These are phyloP conservation scores for Neurospora tetraspora DNA, from an alignment of 495 filamentous ascomycete species.

Conservation along the genomic window DNA sequence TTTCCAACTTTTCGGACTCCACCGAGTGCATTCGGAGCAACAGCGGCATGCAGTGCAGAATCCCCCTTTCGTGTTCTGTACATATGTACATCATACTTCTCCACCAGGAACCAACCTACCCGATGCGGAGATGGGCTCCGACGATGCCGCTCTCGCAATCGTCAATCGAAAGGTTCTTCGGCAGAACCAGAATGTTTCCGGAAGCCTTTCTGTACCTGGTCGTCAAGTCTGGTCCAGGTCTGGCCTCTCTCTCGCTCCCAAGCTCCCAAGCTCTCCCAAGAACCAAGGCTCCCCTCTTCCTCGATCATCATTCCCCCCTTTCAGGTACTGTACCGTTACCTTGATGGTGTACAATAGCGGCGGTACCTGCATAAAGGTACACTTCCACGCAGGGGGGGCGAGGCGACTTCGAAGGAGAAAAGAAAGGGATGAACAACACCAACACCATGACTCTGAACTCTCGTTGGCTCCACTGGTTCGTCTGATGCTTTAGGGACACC, in stretches of 20 bases:
- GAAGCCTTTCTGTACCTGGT: background rate
- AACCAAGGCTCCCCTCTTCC: background rate
- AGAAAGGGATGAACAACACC: background rate
- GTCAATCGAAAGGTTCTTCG: background rate
- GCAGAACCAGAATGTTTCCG: background rate
- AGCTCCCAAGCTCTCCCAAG: background rate
- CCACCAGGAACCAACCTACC: background rate
- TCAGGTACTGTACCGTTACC: background rate
- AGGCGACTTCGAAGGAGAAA: background rate
- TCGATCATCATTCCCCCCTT: background rate
- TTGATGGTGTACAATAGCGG: background rate
- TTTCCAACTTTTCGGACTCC: background rate
- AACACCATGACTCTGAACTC: background rate
- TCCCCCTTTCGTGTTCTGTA: too few species aligned
- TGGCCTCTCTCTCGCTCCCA: background rate
- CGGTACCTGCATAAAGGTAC: background rate
- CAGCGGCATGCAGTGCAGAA: background rate
- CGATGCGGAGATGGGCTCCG: background rate
- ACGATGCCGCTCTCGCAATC: background rate
- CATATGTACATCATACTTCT: background rate
- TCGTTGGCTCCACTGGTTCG: background rate
- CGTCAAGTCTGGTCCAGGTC: background rate
- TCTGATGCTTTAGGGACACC: too few species aligned
- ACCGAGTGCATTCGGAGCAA: background rate
- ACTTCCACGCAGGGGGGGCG: background rate